Conservation (phyloP, 129 eudicot species). For the Flaveria brownii region DNA sequence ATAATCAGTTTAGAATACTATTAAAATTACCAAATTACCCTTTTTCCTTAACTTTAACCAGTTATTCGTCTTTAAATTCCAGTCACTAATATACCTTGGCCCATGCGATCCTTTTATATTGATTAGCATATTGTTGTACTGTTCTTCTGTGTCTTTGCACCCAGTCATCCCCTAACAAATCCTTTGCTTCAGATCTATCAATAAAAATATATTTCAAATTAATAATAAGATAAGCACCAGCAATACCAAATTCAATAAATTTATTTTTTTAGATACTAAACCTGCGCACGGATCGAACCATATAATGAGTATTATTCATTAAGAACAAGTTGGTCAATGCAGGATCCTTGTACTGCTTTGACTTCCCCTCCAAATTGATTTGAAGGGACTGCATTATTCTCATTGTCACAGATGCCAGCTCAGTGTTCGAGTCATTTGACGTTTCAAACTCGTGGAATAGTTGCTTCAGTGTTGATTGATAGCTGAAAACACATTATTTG, state of each 20-base stretch:
- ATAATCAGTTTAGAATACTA: neutral
- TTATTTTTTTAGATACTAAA: constrained; percentile 19
- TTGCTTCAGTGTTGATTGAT: constrained; percentile 95
- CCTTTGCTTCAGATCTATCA: constrained; percentile 93
- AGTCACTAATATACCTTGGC: constrained; percentile 59
- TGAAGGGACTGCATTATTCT: constrained; percentile 98
- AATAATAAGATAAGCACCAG: neutral
- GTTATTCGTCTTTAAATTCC: neutral
- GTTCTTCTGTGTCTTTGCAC: constrained; percentile 90
- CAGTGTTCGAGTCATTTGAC: constrained; percentile 58
- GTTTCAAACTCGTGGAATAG: constrained; percentile 86
- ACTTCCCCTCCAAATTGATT: constrained; percentile 89
- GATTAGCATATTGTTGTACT: constrained; percentile 98
- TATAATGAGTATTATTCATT: constrained; percentile 94
- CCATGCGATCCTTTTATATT: constrained; percentile 94
- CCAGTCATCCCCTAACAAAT: constrained; percentile 97
- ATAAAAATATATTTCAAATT: neutral
- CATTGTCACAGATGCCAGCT: constrained; percentile 92
- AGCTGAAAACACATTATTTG: constrained; percentile 48
- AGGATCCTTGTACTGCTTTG: constrained; percentile 89
- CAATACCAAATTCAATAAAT: constrained; percentile 4
- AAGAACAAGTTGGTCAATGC: constrained; percentile 85
- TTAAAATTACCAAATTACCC: neutral
- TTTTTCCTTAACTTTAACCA: neutral
- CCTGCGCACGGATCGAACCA: constrained; percentile 99